These are phyloP conservation scores for Lactuca sativa DNA, from an alignment of 129 eudicot species.

Conservation along the genomic window DNA sequence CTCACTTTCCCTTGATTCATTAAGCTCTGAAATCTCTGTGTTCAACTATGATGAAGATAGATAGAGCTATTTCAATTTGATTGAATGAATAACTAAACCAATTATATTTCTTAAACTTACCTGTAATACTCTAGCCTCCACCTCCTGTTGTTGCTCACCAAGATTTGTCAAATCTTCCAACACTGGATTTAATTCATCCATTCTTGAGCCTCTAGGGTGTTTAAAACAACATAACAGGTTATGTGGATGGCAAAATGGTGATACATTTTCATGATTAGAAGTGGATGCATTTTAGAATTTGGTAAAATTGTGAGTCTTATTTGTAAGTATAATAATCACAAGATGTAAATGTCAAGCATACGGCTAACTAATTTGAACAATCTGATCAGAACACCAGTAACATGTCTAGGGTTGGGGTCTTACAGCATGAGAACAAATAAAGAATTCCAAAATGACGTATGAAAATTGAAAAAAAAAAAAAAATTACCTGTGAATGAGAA, in stretches of 20 bases:
- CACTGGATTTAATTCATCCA: slow-evolving; percentile 40
- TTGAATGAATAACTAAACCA: slow-evolving; percentile 1
- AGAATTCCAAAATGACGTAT: neutral
- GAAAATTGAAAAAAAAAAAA: too few relatives aligned
- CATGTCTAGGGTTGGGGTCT: too few relatives aligned
- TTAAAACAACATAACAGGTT: neutral
- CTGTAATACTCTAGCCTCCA: slow-evolving; percentile 50
- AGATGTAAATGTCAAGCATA: too few relatives aligned
- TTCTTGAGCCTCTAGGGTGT: slow-evolving; percentile 44
- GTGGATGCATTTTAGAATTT: too few relatives aligned
- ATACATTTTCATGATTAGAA: too few relatives aligned
- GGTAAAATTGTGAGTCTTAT: too few relatives aligned
- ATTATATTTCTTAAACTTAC: slow-evolving; percentile 32
- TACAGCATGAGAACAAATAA: neutral
- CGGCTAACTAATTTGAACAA: neutral
- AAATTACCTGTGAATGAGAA: slow-evolving; percentile 60
- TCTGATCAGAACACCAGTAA: neutral
- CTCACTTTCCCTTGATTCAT: slow-evolving; percentile 69
- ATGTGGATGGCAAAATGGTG: neutral
- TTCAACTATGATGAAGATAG: slow-evolving; percentile 43
- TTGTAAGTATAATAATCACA: neutral
- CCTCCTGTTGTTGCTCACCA: slow-evolving; percentile 50
- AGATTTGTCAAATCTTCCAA: slow-evolving; percentile 49
- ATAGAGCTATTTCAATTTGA: neutral
- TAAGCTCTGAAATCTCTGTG: slow-evolving; percentile 54